Percentiles rank a stretch among this genome's conserved stretches.
Conservation (phyloP, 1,284 basidiomycete genomes). For the Cryptococcus sp. region DNA sequence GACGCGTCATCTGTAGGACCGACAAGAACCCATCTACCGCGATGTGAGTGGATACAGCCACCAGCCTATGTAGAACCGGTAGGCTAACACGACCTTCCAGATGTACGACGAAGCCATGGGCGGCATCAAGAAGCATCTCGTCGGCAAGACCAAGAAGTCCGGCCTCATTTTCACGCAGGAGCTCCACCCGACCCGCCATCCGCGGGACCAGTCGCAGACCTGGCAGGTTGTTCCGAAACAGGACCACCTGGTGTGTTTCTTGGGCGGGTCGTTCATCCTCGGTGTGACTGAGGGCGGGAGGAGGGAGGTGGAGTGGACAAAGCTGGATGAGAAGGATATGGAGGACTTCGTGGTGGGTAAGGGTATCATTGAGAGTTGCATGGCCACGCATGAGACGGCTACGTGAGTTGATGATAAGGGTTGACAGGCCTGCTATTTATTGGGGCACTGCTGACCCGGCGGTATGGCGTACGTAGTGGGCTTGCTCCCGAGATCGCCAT, state of each 20-base stretch:
- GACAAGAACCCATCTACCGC: conserved; percentile 73
- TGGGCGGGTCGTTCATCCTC: conserved; percentile 85
- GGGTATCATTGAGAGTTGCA: conserved; percentile 80
- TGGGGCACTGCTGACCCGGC: not conserved
- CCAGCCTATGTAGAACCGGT: not conserved
- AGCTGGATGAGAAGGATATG: conserved; percentile 56
- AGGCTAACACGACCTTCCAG: conserved; percentile 44
- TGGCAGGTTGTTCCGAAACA: conserved; percentile 80
- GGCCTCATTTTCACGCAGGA: conserved; percentile 78
- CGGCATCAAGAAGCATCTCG: conserved; percentile 71
- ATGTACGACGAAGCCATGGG: conserved; percentile 84
- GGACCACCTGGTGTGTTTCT: conserved; percentile 94
- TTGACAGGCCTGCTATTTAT: not conserved
- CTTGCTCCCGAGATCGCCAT: conserved; percentile 77
- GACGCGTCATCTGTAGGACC: conserved; percentile 54
- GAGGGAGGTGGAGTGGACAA: conserved; percentile 40
- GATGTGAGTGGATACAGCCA: conserved; percentile 60
- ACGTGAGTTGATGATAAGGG: conserved; percentile 60
- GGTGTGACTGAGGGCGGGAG: conserved; percentile 73
- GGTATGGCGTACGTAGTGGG: conserved; percentile 58
- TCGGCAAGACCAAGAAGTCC: conserved; percentile 60
- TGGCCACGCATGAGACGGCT: conserved; percentile 78
- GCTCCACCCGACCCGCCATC: conserved; percentile 52
- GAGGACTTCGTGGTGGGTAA: conserved; percentile 80
- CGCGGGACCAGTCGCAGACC: conserved; percentile 50